phyloP scores from a whole-genome alignment of 1,139 yeast genomes.

The Lodderomyces metapsilosis region DNA sequence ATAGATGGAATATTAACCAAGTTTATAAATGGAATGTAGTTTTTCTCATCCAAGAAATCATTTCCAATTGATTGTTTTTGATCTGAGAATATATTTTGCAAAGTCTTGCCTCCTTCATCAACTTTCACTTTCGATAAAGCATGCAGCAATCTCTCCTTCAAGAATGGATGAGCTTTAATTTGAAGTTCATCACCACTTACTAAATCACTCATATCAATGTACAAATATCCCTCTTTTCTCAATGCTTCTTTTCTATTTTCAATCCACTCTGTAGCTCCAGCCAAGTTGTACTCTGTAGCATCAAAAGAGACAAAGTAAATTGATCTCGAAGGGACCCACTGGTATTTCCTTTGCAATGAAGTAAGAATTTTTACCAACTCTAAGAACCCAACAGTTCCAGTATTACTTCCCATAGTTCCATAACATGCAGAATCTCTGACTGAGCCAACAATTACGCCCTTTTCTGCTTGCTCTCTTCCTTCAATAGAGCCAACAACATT shows the following conservation, averaged over 20 bases:
- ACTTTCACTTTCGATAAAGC: conserved; percentile 36
- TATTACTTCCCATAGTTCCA: conserved; percentile 71
- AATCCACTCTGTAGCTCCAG: conserved; percentile 82
- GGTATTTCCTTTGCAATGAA: conserved; percentile 58
- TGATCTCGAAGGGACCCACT: conserved; percentile 84
- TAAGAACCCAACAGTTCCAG: conserved; percentile 73
- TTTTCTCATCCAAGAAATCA: conserved; percentile 52
- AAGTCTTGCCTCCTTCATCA: conserved; percentile 18
- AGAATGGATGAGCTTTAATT: conserved; percentile 66
- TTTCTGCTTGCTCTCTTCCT: conserved; percentile 78
- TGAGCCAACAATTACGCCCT: conserved; percentile 80
- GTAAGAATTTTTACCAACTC: conserved; percentile 73
- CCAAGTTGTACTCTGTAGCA: conserved; percentile 76
- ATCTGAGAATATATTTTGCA: conserved; percentile 19
- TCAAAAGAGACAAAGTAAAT: conserved; percentile 86
- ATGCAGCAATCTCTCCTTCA: conserved; percentile 45
- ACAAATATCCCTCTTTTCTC: conserved; percentile 62
- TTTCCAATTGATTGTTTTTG: conserved; percentile 35
- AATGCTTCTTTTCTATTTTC: conserved; percentile 56
- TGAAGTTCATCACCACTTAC: conserved; percentile 61
- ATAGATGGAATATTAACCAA: conserved; percentile 69
- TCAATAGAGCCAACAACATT: conserved; percentile 74
- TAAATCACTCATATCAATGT: conserved; percentile 75
- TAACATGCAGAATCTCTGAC: conserved; percentile 75
- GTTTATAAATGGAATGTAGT: conserved; percentile 66